These are phyloP conservation scores for Fraxinus ornus DNA, from an alignment of 305 asterid genomes.

Conservation along the genomic window DNA sequence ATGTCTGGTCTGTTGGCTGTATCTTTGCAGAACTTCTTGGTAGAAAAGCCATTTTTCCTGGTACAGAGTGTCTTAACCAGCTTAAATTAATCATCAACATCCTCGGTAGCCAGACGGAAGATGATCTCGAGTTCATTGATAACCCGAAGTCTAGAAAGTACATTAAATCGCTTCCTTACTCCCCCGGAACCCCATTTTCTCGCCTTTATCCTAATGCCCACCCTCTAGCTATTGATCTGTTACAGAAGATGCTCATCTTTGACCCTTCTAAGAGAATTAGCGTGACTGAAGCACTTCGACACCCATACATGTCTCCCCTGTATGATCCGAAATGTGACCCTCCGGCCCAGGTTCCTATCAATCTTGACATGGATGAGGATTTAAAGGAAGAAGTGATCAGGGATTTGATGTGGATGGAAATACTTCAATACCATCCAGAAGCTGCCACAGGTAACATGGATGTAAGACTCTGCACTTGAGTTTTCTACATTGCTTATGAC, in stretches of 20 bases:
- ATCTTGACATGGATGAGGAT: constrained; percentile 37
- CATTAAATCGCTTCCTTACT: constrained; percentile 35
- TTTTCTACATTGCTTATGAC: not conserved
- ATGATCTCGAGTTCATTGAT: constrained; percentile 33
- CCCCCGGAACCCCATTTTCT: constrained; percentile 32
- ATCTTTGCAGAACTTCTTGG: constrained; percentile 38
- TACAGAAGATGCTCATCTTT: constrained; percentile 38
- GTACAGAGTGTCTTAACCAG: constrained; percentile 38
- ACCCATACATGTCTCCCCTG: constrained; percentile 35
- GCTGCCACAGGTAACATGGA: constrained; percentile 15
- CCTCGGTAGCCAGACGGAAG: constrained; percentile 39
- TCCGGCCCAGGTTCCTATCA: constrained; percentile 34
- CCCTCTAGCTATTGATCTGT: constrained; percentile 35
- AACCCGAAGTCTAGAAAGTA: constrained; percentile 34
- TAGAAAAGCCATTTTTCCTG: constrained; percentile 37
- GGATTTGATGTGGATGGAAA: constrained; percentile 40
- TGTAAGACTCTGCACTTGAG: constrained; percentile 8
- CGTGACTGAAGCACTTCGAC: constrained; percentile 33
- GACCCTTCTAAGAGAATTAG: constrained; percentile 40
- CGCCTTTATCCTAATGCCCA: constrained; percentile 33
- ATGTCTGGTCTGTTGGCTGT: constrained; percentile 40
- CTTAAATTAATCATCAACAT: constrained; percentile 37
- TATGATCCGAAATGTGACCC: constrained; percentile 32
- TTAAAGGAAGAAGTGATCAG: constrained; percentile 34
- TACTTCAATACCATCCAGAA: constrained; percentile 36